Evolutionary conservation across 2,329 filamentous ascomycete species (phyloP).

Genomic region (Cercospora beticola): DNA sequence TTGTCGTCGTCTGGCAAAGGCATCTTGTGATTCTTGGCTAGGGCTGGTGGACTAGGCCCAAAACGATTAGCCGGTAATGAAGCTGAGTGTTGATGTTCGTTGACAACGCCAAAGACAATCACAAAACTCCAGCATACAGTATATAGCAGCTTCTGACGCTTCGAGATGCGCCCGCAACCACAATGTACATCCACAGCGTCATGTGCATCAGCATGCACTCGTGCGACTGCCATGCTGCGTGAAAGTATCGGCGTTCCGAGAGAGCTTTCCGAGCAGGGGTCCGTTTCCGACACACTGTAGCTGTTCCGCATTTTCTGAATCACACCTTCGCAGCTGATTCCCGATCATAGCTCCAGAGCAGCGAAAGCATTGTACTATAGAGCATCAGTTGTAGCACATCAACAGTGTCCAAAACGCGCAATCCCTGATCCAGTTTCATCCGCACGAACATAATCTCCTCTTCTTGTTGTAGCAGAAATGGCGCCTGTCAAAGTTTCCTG

Average conservation of each 20-base stretch:
- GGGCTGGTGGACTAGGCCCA: not conserved
- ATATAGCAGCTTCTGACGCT: not conserved
- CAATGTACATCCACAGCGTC: not conserved
- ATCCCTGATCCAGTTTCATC: not conserved
- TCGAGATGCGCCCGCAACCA: not conserved
- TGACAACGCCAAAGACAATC: not conserved
- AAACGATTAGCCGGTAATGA: not conserved
- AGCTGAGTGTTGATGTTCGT: not conserved
- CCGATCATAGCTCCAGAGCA: not conserved
- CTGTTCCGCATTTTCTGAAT: not conserved
- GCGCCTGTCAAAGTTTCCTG: not conserved
- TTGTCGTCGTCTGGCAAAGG: not conserved
- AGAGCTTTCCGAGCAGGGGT: not conserved
- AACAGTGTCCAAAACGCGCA: not conserved
- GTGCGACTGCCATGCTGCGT: not conserved
- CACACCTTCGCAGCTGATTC: not conserved
- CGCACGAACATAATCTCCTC: not conserved
- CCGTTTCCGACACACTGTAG: not conserved
- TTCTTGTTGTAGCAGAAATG: not conserved
- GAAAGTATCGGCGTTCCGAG: not conserved
- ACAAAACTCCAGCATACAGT: not conserved
- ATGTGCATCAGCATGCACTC: not conserved
- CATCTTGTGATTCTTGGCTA: not conserved
- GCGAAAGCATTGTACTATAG: not conserved
- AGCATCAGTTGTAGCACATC: not conserved